Evolutionary conservation across 2,329 filamentous ascomycete genomes (phyloP).

Genomic region (Ceratocystis eucalypticola): DNA sequence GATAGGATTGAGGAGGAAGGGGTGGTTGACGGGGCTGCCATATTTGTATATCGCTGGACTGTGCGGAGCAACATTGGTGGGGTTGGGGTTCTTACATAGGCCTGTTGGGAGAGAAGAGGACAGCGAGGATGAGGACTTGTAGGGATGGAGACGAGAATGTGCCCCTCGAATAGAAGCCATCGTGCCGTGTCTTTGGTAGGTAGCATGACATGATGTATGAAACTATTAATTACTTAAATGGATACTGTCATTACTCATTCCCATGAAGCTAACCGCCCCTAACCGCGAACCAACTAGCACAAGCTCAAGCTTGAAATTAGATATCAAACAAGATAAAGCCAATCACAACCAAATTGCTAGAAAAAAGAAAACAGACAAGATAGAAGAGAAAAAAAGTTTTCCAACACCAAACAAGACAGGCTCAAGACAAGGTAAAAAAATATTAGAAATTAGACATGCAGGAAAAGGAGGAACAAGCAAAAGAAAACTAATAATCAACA

Average conservation of each 20-base stretch:
- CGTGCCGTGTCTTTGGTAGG: no score
- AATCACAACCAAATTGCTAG: no score
- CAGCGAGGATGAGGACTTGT: constrained; percentile 17
- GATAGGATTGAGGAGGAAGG: constrained; percentile 27
- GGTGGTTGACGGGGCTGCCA: constrained; percentile 29
- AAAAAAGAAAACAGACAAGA: background rate
- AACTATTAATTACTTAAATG: background rate
- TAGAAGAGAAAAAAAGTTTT: background rate
- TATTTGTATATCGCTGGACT: constrained; percentile 30
- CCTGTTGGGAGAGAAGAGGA: constrained; percentile 22
- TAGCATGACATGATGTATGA: background rate
- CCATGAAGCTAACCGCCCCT: background rate
- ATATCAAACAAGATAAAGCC: no score
- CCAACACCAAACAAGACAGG: background rate
- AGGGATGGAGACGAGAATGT: constrained; percentile 15
- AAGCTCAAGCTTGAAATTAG: no score
- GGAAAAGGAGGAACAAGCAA: constrained; percentile 1
- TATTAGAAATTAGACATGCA: background rate
- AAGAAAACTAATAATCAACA: background rate
- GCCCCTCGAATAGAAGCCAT: background rate
- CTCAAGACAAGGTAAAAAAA: background rate
- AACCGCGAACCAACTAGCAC: background rate
- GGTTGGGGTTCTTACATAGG: constrained; percentile 26
- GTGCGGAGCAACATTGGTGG: constrained; percentile 24
- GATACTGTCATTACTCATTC: constrained; percentile 3